Percentiles rank a stretch among this genome's conserved stretches.
phyloP scores from a whole-genome alignment of 2,329 filamentous ascomycete species.

The Paracoccidioides brasiliensis region DNA sequence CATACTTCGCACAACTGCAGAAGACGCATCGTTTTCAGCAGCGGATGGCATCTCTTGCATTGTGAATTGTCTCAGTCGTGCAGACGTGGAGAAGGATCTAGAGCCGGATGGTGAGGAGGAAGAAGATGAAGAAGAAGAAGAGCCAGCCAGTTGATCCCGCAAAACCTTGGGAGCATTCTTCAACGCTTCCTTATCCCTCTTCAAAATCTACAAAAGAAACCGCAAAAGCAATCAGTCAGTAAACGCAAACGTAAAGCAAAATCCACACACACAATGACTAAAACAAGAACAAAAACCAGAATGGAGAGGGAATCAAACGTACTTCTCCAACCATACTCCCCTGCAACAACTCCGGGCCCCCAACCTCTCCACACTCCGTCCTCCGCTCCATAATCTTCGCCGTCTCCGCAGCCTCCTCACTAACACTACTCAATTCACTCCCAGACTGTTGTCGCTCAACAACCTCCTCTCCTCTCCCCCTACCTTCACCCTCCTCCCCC shows the following conservation, averaged over 20 bases:
- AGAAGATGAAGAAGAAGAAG: background rate
- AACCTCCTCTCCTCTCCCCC: conserved; percentile 36
- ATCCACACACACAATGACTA: background rate
- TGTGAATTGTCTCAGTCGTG: conserved; percentile 26
- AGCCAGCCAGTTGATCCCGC: conserved; percentile 34
- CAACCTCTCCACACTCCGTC: conserved; percentile 27
- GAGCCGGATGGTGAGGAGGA: conserved; percentile 13
- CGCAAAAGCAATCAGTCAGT: background rate
- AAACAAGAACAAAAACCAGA: background rate
- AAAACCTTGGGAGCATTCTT: conserved; percentile 55
- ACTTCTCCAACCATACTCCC: conserved; percentile 57
- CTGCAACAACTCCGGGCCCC: conserved; percentile 48
- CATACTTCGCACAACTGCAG: conserved; percentile 25
- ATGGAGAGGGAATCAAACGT: conserved; percentile 13
- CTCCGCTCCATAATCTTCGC: conserved; percentile 42
- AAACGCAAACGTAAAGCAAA: background rate
- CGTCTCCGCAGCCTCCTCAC: conserved; percentile 51
- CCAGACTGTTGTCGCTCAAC: no score
- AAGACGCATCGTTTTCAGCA: conserved; percentile 19
- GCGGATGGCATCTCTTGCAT: conserved; percentile 3
- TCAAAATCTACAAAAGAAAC: conserved; percentile 40
- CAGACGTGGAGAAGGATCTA: conserved; percentile 46
- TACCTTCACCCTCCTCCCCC: conserved; percentile 21
- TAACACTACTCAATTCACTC: conserved; percentile 42
- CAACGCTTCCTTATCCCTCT: conserved; percentile 47